Conservation (phyloP, 805 yeast genomes). For the Kodamaea leandrae region DNA sequence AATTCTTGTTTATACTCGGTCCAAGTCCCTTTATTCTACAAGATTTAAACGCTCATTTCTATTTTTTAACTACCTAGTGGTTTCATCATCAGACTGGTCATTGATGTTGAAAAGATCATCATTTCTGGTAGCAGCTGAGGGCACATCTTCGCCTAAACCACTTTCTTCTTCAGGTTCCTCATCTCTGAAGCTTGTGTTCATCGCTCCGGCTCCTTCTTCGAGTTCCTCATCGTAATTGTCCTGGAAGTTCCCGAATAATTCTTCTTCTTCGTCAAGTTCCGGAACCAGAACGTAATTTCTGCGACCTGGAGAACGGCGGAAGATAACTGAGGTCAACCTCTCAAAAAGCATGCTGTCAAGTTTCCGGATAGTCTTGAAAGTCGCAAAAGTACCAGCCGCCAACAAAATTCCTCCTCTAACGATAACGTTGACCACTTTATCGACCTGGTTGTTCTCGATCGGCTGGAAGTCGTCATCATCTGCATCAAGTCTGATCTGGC, state of each 20-base stretch:
- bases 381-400: slow-evolving; percentile 40
- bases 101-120: slow-evolving; percentile 34
- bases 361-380: slow-evolving; percentile 31
- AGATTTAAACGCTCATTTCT: not conserved
- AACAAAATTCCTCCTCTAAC: slow-evolving; percentile 56
- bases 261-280: slow-evolving; percentile 37
- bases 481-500: slow-evolving; percentile 82
- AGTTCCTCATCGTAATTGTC: slow-evolving; percentile 40
- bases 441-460: slow-evolving; percentile 62
- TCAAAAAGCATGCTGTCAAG: slow-evolving; percentile 35
- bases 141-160: slow-evolving; percentile 1
- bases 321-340: slow-evolving; percentile 25
- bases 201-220: slow-evolving; percentile 25
- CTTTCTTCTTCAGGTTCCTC: slow-evolving; percentile 20
- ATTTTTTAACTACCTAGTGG: slow-evolving; percentile 4
- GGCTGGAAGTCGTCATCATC: slow-evolving; percentile 55
- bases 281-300: slow-evolving; percentile 44
- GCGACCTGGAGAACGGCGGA: slow-evolving; percentile 38
- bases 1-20: too few species aligned
- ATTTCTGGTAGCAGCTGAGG: slow-evolving; percentile 4
- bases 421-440: slow-evolving; percentile 54
- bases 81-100: slow-evolving; percentile 16
- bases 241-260: slow-evolving; percentile 40
- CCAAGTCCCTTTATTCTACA: too few species aligned
- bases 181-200: slow-evolving; percentile 18